Evolutionary conservation across 1,284 basidiomycete species (phyloP).

Genomic region (Moesziomyces parantarcticus): DNA sequence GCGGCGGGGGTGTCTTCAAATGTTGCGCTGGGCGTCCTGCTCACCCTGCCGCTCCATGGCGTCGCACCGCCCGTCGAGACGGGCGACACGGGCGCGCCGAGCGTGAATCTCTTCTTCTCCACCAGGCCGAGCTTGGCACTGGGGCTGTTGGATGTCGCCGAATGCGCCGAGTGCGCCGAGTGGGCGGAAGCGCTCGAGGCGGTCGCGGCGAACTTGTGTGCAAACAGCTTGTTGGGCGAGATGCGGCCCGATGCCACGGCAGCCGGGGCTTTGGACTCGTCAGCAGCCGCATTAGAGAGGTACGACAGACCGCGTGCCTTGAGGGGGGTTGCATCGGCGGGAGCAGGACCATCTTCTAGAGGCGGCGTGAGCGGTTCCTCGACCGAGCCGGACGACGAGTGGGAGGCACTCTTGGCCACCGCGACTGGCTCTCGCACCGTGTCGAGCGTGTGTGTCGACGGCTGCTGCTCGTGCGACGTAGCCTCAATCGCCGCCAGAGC

Average conservation of each 20-base stretch:
- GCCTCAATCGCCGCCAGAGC: slow-evolving; percentile 26
- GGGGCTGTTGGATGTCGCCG: background rate
- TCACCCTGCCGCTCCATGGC: slow-evolving; percentile 16
- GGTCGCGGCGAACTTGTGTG: slow-evolving; percentile 28
- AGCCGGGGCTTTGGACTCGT: background rate
- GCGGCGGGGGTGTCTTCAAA: slow-evolving; percentile 10
- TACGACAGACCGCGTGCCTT: slow-evolving; percentile 1
- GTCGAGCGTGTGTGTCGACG: slow-evolving; percentile 3
- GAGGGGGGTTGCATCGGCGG: background rate
- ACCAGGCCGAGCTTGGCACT: slow-evolving; percentile 28
- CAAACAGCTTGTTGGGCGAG: slow-evolving; percentile 42
- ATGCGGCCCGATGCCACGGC: slow-evolving; percentile 21
- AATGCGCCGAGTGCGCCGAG: background rate
- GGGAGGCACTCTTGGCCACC: slow-evolving; percentile 16
- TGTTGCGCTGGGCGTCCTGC: slow-evolving; percentile 19
- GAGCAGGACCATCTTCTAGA: slow-evolving; percentile 1
- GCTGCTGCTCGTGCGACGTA: slow-evolving; percentile 6
- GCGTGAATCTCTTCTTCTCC: slow-evolving; percentile 46
- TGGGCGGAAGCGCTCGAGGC: slow-evolving; percentile 2
- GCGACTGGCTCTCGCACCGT: slow-evolving; percentile 10
- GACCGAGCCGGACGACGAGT: slow-evolving; percentile 18
- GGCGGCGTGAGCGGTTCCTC: slow-evolving; percentile 28
- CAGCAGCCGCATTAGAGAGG: background rate
- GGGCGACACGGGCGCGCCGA: slow-evolving; percentile 10
- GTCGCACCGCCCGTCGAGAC: no score